Percentiles rank a stretch among this genome's conserved stretches.
Evolutionary conservation across 176 grass and related monocot genomes (phyloP).

Genomic region (Avena insularis): DNA sequence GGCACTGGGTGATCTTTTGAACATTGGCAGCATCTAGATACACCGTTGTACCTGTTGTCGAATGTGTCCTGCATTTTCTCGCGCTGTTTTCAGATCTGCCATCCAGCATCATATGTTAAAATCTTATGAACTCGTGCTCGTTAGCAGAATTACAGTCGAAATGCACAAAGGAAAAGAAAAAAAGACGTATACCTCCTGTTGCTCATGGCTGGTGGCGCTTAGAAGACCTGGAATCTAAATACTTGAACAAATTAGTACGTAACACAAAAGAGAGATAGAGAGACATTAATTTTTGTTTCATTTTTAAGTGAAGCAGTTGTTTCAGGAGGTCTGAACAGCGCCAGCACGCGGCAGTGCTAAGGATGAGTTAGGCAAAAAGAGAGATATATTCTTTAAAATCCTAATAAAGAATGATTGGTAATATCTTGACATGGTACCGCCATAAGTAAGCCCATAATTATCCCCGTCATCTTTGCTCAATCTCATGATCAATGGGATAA

Average conservation of each 20-base stretch:
- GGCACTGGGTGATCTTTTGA: neutral
- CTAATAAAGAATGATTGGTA: neutral
- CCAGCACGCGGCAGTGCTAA: neutral
- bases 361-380: constrained; percentile 1
- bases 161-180: neutral
- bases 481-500: neutral
- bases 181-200: constrained; percentile 33
- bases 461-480: neutral
- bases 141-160: neutral
- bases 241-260: neutral
- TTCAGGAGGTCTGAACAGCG: neutral
- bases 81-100: constrained; percentile 14
- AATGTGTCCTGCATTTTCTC: constrained; percentile 34
- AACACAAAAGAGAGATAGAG: neutral
- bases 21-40: constrained; percentile 17
- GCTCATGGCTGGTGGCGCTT: constrained; percentile 31
- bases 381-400: neutral
- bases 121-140: neutral
- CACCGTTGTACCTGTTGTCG: constrained; percentile 7
- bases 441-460: neutral
- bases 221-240: constrained; percentile 8
- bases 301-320: neutral
- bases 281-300: no score
- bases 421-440: neutral
- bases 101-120: constrained; percentile 2